A percentile compares a stretch with the other conserved stretches of the same genome.
These are phyloP conservation scores for Ustulina deusta DNA, from an alignment of 2,329 filamentous ascomycete species.

Conservation along the genomic window DNA sequence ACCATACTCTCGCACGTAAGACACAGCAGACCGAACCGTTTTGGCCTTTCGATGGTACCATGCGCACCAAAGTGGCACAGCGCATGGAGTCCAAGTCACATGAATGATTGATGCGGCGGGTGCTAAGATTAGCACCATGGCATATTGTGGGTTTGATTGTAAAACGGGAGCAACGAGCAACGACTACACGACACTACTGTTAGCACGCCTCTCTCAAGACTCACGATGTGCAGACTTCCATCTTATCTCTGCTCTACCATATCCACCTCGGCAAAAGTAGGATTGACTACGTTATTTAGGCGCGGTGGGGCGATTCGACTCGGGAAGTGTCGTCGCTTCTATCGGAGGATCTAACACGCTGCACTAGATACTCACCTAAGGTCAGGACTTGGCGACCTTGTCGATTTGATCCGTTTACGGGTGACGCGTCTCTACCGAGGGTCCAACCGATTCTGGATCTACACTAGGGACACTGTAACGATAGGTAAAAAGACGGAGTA, in stretches of 20 bases:
- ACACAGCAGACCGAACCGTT: constrained; percentile 3
- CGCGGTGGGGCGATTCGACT: constrained; percentile 3
- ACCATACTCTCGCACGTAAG: constrained; percentile 4
- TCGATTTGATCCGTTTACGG: constrained; percentile 6
- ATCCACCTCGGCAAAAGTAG: background rate
- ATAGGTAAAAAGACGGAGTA: background rate
- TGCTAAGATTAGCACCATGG: constrained; percentile 18
- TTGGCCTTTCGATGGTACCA: constrained; percentile 20
- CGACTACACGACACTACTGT: constrained; percentile 1
- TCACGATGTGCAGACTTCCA: constrained; percentile 10
- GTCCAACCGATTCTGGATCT: background rate
- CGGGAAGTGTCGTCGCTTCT: background rate
- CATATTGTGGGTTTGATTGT: constrained; percentile 8
- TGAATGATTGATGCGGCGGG: constrained; percentile 18
- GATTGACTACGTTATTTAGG: background rate
- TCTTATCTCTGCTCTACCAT: constrained; percentile 7
- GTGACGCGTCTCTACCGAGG: background rate
- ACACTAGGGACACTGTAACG: background rate
- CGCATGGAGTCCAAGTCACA: constrained; percentile 35
- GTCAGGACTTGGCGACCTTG: background rate
- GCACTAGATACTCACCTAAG: constrained; percentile 1
- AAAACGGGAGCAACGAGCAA: background rate
- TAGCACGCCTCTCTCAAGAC: constrained; percentile 5
- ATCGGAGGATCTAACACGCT: background rate
- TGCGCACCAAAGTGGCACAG: constrained; percentile 28